Evolutionary conservation across 2,329 filamentous ascomycete species (phyloP), one percentile per base, ranked within the genome.

Genomic region (Chrysoporthe cubensis): DNA sequence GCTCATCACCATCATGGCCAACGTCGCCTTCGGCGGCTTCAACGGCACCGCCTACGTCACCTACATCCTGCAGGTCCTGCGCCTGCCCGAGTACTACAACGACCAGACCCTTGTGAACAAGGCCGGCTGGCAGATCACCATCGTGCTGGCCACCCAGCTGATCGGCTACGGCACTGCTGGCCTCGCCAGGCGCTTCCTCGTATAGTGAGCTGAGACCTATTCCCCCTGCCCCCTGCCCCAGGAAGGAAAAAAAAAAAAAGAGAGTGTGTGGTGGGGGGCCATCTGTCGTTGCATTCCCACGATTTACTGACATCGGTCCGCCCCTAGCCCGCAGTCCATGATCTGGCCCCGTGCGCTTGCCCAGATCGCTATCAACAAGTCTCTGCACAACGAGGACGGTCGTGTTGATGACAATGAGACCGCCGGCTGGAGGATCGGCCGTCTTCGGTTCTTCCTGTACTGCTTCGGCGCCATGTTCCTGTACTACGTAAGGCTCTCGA

Each of bases 1-100:
- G 79, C 76, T 88, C 62, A 84, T 88, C 69, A 81, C 83, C 42
- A 85, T 87, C 75, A 87, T 87, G 84, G 87, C 89, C 65, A 90
- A 90, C 74, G 84, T 85, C n/a, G 56, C 56, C 34, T 65, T 65
- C 61, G 64, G 64, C 11, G 64, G 64, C 3, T 67, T 64, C 43
- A 67, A 64, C 54, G 65, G 60, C 2, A 63, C 65, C n/a, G 61
- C 66, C 1, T 68, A 65, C 32, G 61, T 61, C 40, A 64, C 62
- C 26, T 63, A 63, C 43, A 69, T 66, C 48, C 46, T 66, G 34
- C 64, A 66, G 42, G 64, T 66, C 16, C 42, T 63, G 32, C 64
- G 54, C 18, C 46, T 79, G 43, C 74, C 86, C 37, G 81, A 81
- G 0, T 76, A 78, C 56, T 87, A 81, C 72, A 86, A 85, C 74